Conservation (phyloP, 1,284 basidiomycete genomes). For the Schizophyllum amplum region DNA sequence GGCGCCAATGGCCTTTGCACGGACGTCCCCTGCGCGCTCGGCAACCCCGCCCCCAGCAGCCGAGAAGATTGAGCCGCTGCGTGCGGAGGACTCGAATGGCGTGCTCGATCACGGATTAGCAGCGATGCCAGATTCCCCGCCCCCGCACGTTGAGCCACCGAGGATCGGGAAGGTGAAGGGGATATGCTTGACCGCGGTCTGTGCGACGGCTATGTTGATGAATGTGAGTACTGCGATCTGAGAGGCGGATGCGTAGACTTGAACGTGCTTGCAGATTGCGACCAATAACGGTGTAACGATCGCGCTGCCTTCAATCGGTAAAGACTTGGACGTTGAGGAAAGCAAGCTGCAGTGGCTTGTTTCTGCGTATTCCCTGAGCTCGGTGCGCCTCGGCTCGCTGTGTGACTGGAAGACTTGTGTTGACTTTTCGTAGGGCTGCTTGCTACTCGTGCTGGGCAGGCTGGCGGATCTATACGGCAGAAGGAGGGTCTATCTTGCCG, state of each 20-base stretch:
- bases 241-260: not conserved
- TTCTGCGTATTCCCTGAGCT: constrained; percentile 43
- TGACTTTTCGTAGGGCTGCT: constrained; percentile 40
- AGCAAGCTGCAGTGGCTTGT: constrained; percentile 51
- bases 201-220: constrained; percentile 14
- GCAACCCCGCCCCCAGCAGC: not conserved
- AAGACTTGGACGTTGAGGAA: constrained; percentile 33
- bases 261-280: constrained; percentile 18
- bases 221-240: constrained; percentile 9
- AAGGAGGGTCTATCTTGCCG: constrained; percentile 41
- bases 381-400: constrained; percentile 20
- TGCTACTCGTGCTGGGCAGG: constrained; percentile 49
- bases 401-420: constrained; percentile 23
- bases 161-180: not conserved
- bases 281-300: constrained; percentile 31
- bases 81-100: not conserved
- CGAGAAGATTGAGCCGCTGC: not conserved
- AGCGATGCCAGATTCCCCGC: not conserved
- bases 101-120: not conserved
- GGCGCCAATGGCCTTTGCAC: not conserved
- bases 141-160: not conserved
- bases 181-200: constrained; percentile 5
- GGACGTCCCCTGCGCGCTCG: not conserved
- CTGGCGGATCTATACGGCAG: constrained; percentile 55
- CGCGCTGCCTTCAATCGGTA: constrained; percentile 45